phyloP scores from a whole-genome alignment of 192 early-diverging fungal genomes.

The Allomyces arbusculus region DNA sequence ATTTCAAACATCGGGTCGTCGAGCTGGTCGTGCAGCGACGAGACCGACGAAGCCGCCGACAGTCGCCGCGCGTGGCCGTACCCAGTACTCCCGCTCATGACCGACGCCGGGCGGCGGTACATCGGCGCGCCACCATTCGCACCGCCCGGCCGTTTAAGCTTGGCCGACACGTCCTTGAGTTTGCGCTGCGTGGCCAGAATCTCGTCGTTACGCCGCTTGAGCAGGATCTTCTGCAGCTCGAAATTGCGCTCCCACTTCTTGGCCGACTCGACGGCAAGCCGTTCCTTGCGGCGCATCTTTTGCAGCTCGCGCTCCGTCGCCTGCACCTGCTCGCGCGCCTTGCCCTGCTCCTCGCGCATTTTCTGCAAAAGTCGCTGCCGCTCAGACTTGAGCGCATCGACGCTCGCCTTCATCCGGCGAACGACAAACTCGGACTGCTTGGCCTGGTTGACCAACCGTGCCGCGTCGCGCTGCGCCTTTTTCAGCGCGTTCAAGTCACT shows the following conservation, averaged over 20 bases:
- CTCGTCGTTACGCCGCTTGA: conserved; percentile 39
- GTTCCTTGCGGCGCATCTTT: conserved; percentile 31
- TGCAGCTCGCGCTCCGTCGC: conserved; percentile 32
- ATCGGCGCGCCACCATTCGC: conserved; percentile 1
- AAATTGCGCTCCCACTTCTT: conserved; percentile 28
- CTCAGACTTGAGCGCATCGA: conserved; percentile 50
- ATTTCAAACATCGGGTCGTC: not conserved
- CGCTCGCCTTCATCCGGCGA: conserved; percentile 38
- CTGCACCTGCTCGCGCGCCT: conserved; percentile 34
- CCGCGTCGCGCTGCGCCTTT: conserved; percentile 30
- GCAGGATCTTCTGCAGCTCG: conserved; percentile 27
- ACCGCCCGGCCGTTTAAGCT: conserved; percentile 26
- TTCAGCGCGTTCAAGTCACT: conserved; percentile 27
- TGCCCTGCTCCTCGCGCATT: conserved; percentile 42
- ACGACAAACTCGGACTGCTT: conserved; percentile 37
- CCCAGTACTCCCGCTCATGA: conserved; percentile 5
- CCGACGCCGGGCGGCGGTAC: conserved; percentile 7
- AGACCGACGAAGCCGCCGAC: no score
- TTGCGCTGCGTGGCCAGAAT: conserved; percentile 13
- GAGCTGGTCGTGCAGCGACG: not conserved
- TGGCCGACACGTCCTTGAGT: conserved; percentile 20
- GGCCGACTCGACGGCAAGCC: conserved; percentile 19
- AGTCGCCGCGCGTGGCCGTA: no score
- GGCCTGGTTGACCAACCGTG: conserved; percentile 18
- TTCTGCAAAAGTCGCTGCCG: conserved; percentile 52